Evolutionary conservation across 352 stramenopile species (phyloP).

Genomic region (Aphanomyces astaci): DNA sequence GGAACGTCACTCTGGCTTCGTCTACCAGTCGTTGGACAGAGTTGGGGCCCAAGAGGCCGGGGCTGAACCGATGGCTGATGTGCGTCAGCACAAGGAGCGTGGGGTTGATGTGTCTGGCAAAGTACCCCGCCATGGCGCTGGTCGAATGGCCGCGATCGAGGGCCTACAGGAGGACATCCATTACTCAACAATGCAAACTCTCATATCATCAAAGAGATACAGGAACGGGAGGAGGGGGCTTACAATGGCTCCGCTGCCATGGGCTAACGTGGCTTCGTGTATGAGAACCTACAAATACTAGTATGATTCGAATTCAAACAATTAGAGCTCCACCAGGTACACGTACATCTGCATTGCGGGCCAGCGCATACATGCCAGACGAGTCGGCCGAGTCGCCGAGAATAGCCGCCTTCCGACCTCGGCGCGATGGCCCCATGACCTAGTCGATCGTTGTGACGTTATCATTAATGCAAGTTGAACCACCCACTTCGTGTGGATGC

Average conservation of each 20-base stretch:
- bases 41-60: conserved; percentile 42
- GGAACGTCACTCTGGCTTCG: conserved; percentile 62
- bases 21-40: conserved; percentile 65
- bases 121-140: conserved; percentile 63
- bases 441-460: conserved; percentile 15
- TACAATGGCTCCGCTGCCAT: conserved; percentile 24
- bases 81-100: conserved; percentile 73
- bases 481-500: conserved; percentile 63
- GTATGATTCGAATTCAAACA: no score
- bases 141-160: conserved; percentile 72
- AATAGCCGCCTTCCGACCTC: conserved; percentile 67
- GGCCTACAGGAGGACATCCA: no score
- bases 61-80: conserved; percentile 77
- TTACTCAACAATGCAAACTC: no score
- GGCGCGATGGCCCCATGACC: conserved; percentile 48
- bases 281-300: conserved; percentile 56
- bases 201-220: no score
- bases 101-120: conserved; percentile 66
- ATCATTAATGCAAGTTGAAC: background rate
- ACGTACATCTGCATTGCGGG: conserved; percentile 61
- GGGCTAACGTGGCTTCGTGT: conserved; percentile 74
- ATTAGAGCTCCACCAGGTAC: no score
- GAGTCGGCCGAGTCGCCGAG: conserved; percentile 69
- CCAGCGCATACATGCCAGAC: conserved; percentile 68
- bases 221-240: no score